Conservation (phyloP, 164 flowering plant species). For the Umbellularia californica region DNA sequence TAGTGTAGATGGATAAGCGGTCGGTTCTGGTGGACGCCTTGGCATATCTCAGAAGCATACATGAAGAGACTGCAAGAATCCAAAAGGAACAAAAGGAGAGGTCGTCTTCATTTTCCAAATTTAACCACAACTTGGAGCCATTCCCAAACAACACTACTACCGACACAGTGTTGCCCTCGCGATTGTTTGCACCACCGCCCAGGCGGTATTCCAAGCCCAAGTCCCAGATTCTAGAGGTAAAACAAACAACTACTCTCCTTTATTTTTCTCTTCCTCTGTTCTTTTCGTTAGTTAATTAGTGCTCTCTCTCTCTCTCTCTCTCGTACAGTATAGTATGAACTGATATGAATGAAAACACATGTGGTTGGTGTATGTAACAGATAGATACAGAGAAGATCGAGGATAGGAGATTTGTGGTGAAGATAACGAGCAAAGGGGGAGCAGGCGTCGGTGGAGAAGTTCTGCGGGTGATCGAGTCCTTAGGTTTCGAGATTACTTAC, state of each 20-base stretch:
- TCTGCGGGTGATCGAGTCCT: slow-evolving; percentile 11
- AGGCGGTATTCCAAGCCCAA: neutral
- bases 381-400: slow-evolving; percentile 19
- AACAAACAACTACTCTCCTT: neutral
- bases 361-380: slow-evolving; percentile 1
- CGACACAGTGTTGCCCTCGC: neutral
- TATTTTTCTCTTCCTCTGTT: too few relatives aligned
- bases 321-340: too few relatives aligned
- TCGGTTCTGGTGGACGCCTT: slow-evolving; percentile 23
- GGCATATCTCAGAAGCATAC: slow-evolving; percentile 19
- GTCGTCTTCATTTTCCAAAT: neutral
- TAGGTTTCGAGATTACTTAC: slow-evolving; percentile 11
- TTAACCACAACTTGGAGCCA: neutral
- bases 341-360: too few relatives aligned
- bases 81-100: slow-evolving; percentile 9
- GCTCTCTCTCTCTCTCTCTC: too few relatives aligned
- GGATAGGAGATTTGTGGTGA: slow-evolving; percentile 16
- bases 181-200: neutral
- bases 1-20: slow-evolving; percentile 24
- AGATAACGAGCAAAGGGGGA: slow-evolving; percentile 12
- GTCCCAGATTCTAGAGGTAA: neutral
- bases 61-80: slow-evolving; percentile 17
- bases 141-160: neutral
- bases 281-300: too few relatives aligned
- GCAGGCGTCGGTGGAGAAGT: slow-evolving; percentile 10